Conservation (phyloP, 768 basidiomycete species). For the Hericium alpestre region DNA sequence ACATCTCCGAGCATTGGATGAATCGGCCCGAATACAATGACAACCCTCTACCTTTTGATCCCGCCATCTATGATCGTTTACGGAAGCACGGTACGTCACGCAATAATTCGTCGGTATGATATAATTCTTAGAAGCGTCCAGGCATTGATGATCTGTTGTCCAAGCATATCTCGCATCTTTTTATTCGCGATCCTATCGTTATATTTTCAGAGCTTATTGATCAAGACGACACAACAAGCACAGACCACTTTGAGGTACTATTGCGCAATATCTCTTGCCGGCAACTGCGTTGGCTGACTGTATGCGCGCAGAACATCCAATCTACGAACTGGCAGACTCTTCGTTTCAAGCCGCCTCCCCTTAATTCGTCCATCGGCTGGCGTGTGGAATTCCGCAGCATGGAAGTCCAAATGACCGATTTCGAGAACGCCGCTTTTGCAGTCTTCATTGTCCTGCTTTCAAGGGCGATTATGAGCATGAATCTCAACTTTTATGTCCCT, state of each 20-base stretch:
- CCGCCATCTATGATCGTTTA: conserved; percentile 62
- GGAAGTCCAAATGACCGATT: conserved; percentile 99
- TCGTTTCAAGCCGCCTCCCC: conserved; percentile 96
- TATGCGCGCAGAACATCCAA: conserved; percentile 77
- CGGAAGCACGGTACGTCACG: conserved; percentile 55
- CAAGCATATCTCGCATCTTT: conserved; percentile 88
- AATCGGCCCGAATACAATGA: conserved; percentile 96
- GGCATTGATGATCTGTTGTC: conserved; percentile 82
- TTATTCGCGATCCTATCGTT: conserved; percentile 95
- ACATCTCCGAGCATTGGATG: conserved; percentile 76
- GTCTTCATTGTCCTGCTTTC: conserved; percentile 92
- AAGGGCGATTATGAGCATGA: conserved; percentile 83
- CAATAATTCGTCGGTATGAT: background rate
- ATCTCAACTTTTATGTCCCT: conserved; percentile 90
- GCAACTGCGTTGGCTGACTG: background rate
- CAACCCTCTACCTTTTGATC: conserved; percentile 68
- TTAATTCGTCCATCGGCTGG: conserved; percentile 90
- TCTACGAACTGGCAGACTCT: conserved; percentile 99
- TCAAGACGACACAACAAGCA: conserved; percentile 80
- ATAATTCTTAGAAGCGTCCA: conserved; percentile 20
- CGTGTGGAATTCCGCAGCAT: conserved; percentile 96
- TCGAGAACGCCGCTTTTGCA: conserved; percentile 95
- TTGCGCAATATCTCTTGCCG: background rate
- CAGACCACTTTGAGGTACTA: conserved; percentile 89
- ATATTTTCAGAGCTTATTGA: conserved; percentile 89